These are phyloP conservation scores for Aspergillus incahuasiensis DNA, from an alignment of 495 filamentous ascomycete genomes.

Conservation along the genomic window DNA sequence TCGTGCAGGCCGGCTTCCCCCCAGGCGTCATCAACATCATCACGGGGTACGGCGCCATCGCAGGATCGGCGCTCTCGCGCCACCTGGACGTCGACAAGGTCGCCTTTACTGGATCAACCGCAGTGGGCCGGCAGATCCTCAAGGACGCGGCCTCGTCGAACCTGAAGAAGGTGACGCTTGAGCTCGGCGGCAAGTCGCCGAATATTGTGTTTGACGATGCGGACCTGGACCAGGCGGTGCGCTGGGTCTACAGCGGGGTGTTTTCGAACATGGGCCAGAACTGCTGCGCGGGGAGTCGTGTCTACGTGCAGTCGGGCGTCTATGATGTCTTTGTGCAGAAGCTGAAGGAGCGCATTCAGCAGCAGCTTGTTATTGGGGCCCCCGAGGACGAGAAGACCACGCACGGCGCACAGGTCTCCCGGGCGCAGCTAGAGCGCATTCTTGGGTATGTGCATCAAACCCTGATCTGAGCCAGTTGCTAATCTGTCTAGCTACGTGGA, in stretches of 20 bases:
- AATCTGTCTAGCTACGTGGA: conserved; percentile 55
- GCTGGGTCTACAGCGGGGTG: conserved; percentile 32
- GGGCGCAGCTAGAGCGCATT: conserved; percentile 77
- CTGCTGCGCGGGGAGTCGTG: conserved; percentile 46
- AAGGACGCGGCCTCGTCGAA: conserved; percentile 38
- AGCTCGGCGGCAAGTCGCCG: conserved; percentile 44
- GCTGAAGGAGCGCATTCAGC: conserved; percentile 13
- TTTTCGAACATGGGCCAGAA: conserved; percentile 42
- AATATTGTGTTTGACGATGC: conserved; percentile 42
- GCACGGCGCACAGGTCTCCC: conserved; percentile 82
- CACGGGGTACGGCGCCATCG: conserved; percentile 73
- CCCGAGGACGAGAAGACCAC: conserved; percentile 66
- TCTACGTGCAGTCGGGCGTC: conserved; percentile 53
- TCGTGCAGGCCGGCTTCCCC: conserved; percentile 80
- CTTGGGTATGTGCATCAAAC: conserved; percentile 56
- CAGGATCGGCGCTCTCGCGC: conserved; percentile 70
- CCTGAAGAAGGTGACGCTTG: conserved; percentile 45
- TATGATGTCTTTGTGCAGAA: conserved; percentile 49
- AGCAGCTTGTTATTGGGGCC: conserved; percentile 53
- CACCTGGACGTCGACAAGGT: conserved; percentile 80
- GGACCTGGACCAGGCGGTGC: conserved; percentile 38
- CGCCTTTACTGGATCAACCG: conserved; percentile 26
- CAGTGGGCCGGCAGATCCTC: conserved; percentile 25
- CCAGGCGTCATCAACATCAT: conserved; percentile 84
- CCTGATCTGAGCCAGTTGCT: too few species aligned